Base-by-base conservation (phyloP, 2,329 filamentous ascomycete species). In the Phialocephala subalpina region DNA sequence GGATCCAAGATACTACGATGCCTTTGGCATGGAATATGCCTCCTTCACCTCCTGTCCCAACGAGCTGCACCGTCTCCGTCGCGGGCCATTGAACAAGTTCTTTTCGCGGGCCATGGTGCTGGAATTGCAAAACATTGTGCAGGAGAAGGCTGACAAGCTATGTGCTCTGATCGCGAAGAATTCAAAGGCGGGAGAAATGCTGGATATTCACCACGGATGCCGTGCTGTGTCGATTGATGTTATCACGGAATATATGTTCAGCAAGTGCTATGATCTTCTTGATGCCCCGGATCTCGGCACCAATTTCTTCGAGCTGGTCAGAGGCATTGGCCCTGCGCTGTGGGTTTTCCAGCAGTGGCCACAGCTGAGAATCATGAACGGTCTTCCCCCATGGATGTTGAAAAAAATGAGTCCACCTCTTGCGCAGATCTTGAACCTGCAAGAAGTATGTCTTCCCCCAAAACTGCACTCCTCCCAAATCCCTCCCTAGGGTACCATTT, bases 301-400 rank as follows among this genome's bases (percentile, higher is more conserved):
- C 16, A 12, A 60, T 22, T 66, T 66, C 58, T 64, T 66, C 35
- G 27, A 42, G 27, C 53, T 64, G 56, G 45, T 61, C n/a, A 22
- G 61, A 33, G 57, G 53, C 14, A 53, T 66, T 53, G 64, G 64
- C 11, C 64, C 64, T 53, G 18, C 59, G 89, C 20, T 62, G 53
- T 66, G 59, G 59, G 60, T 66, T 11, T 62, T 47, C 29, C 64
- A 66, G 64, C 59, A 62, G 53, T 66, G 59, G 64, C 64, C 64
- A 18, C n/a, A 53, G 27, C 55, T 66, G 18, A 38, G 38, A 11
- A 35, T 61, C 56, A 38, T 38, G 25, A 59, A 59, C 55, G 36
- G 36, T 64, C 62, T 64, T 18, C 62, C 62, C 11, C 55, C 55
- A 64, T 22, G 55, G 18, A 22, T 64, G n/a, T 25, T 59, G 6